Evolutionary conservation across 192 early-diverging fungal species (phyloP).

Genomic region (Rhizophagus prolifer): DNA sequence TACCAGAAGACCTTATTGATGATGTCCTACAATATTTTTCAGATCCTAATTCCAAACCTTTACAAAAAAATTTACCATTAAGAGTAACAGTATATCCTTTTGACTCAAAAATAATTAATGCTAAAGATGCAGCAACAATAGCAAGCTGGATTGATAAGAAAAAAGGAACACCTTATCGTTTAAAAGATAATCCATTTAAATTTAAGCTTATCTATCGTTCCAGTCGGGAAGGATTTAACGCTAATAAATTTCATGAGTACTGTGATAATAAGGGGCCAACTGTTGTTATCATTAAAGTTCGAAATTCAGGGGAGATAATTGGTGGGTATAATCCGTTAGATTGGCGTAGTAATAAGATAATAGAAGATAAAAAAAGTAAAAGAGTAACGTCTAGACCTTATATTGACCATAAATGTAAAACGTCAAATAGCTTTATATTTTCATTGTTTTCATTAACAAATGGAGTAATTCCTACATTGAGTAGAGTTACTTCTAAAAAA

Average conservation of each 20-base stretch:
- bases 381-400: neutral
- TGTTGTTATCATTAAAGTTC: neutral
- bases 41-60: neutral
- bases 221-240: neutral
- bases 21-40: neutral
- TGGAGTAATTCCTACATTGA: neutral
- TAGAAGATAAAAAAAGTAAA: neutral
- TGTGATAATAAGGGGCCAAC: neutral
- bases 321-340: constrained; percentile 1
- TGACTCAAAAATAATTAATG: neutral
- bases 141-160: constrained; percentile 9
- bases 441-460: neutral
- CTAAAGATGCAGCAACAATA: neutral
- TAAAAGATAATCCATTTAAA: neutral
- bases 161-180: neutral
- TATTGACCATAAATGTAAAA: neutral
- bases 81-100: neutral
- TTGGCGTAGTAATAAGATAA: neutral
- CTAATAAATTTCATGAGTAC: neutral
- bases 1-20: neutral
- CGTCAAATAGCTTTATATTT: neutral
- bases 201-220: constrained; percentile 1
- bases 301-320: neutral
- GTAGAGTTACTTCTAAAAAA: neutral
- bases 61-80: neutral